A percentile compares a stretch with the other conserved stretches of the same genome.
These are phyloP conservation scores for Rutstroemia sp. DNA, from an alignment of 2,329 filamentous ascomycete species.

Conservation along the genomic window DNA sequence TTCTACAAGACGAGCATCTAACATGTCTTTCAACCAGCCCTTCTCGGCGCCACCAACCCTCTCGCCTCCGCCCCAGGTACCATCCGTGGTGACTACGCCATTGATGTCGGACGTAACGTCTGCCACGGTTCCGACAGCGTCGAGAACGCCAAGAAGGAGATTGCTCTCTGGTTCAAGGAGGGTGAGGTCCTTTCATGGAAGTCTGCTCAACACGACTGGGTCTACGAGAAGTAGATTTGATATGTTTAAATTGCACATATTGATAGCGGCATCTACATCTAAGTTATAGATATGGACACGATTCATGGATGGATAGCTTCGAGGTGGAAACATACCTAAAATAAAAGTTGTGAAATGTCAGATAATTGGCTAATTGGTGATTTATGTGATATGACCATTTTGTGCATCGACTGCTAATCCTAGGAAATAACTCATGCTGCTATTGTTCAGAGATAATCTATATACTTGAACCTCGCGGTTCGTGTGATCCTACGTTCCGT, in stretches of 20 bases:
- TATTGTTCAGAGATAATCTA: too few relatives aligned
- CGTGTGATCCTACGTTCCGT: too few relatives aligned
- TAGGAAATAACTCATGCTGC: too few relatives aligned
- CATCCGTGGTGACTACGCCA: conserved; percentile 86
- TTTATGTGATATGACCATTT: too few relatives aligned
- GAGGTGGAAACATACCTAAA: neutral
- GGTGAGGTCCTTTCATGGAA: conserved; percentile 83
- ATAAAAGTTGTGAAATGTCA: conserved; percentile 7
- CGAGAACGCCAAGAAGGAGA: conserved; percentile 99
- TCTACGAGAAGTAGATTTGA: conserved; percentile 76
- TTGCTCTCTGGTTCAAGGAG: conserved; percentile 94
- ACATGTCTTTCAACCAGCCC: conserved; percentile 41
- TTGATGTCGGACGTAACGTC: conserved; percentile 93
- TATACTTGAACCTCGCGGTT: too few relatives aligned
- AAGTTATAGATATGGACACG: neutral
- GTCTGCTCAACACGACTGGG: conserved; percentile 78
- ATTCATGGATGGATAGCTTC: neutral
- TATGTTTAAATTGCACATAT: neutral
- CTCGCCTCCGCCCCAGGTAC: conserved; percentile 89
- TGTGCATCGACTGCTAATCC: too few relatives aligned
- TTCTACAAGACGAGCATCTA: neutral
- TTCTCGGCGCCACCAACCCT: conserved; percentile 99
- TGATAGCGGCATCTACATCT: neutral
- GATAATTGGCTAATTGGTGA: neutral
- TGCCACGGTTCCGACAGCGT: conserved; percentile 99